Conservation (phyloP, 805 yeast genomes). For the Kazachstania taianensis region DNA sequence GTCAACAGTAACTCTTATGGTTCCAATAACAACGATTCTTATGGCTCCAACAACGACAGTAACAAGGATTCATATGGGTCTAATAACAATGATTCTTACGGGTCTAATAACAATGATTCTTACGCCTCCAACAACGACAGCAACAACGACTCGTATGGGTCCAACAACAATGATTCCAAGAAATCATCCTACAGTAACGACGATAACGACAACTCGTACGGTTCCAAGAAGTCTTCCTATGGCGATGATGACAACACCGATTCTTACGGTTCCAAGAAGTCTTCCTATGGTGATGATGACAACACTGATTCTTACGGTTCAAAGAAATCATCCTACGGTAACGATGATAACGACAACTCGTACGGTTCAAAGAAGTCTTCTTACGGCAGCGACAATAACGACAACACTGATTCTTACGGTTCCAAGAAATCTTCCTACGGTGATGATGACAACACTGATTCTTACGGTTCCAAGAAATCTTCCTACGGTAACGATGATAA, state of each 20-base stretch:
- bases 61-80: too few species aligned
- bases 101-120: slow-evolving; percentile 11
- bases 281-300: slow-evolving; percentile 16
- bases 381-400: slow-evolving; percentile 7
- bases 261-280: slow-evolving; percentile 11
- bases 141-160: slow-evolving; percentile 16
- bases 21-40: slow-evolving; percentile 13
- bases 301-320: slow-evolving; percentile 11
- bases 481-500: slow-evolving; percentile 27
- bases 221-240: slow-evolving; percentile 13
- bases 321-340: slow-evolving; percentile 3
- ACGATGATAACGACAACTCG: too few species aligned
- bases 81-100: slow-evolving; percentile 17
- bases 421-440: slow-evolving; percentile 10
- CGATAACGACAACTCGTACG: too few species aligned
- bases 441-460: slow-evolving; percentile 21
- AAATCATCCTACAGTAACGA: not conserved
- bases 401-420: slow-evolving; percentile 15
- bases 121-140: too few species aligned
- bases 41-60: slow-evolving; percentile 14
- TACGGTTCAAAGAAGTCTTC: slow-evolving; percentile 12
- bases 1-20: slow-evolving; percentile 14
- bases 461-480: slow-evolving; percentile 25
- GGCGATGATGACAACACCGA: slow-evolving; percentile 16
- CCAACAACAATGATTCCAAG: slow-evolving; percentile 8